phyloP scores from a whole-genome alignment of 345 rosid genomes.

The Eucalyptus virginea region DNA sequence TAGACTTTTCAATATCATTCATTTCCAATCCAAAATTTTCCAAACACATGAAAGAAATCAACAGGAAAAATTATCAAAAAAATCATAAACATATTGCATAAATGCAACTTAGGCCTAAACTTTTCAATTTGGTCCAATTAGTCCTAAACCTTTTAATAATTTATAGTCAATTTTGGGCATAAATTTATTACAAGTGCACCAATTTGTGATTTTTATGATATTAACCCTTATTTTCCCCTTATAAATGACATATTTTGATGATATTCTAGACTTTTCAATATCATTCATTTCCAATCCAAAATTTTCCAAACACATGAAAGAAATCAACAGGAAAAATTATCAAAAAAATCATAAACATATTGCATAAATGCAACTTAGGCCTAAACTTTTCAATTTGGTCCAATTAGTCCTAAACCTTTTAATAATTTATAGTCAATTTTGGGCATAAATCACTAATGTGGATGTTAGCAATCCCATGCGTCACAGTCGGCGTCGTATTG shows the following conservation, averaged over 20 bases:
- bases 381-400: too few relatives aligned
- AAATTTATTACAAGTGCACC: fast-evolving
- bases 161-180: fast-evolving
- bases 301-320: neutral
- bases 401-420: too few relatives aligned
- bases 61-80: too few relatives aligned
- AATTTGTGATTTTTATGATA: too few relatives aligned
- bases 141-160: too few relatives aligned
- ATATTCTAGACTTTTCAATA: neutral
- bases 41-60: neutral
- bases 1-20: neutral
- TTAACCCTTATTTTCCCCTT: neutral
- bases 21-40: neutral
- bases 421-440: too few relatives aligned
- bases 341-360: too few relatives aligned
- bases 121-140: too few relatives aligned
- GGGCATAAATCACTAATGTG: fast-evolving
- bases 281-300: neutral
- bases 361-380: too few relatives aligned
- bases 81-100: too few relatives aligned
- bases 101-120: too few relatives aligned
- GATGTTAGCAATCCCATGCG: too few relatives aligned
- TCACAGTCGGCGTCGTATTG: fast-evolving
- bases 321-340: neutral
- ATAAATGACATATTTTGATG: neutral